These are phyloP conservation scores for Talaromyces amestolkiae DNA, from an alignment of 2,329 filamentous ascomycete genomes.

Conservation along the genomic window DNA sequence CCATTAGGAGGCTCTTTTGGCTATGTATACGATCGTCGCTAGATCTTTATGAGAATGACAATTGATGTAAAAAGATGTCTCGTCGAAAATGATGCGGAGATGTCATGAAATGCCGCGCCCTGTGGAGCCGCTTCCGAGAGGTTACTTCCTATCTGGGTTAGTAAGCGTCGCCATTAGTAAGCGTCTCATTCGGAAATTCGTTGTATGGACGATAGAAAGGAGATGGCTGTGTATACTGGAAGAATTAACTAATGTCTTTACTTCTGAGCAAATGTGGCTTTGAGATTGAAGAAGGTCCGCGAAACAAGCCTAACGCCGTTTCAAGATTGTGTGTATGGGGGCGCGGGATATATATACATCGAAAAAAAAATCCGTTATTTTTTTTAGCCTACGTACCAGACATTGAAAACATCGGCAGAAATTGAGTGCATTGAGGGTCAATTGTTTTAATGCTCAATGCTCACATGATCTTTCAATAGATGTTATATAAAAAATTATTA, in stretches of 20 bases:
- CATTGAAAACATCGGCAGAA: no score
- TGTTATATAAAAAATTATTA: no score
- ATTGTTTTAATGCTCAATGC: no score
- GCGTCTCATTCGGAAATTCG: not conserved
- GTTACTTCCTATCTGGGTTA: not conserved
- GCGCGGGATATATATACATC: not conserved
- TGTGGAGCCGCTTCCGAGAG: conserved; percentile 5
- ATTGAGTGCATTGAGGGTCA: no score
- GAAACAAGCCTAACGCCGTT: not conserved
- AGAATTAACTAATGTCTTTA: not conserved
- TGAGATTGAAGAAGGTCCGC: not conserved
- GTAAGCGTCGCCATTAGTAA: not conserved
- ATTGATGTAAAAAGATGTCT: conserved; percentile 23
- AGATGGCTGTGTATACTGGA: not conserved
- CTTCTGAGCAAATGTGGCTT: no score
- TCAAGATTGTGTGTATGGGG: not conserved
- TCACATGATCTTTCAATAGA: no score
- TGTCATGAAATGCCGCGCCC: conserved; percentile 8
- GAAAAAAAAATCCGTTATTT: no score
- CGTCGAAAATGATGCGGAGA: not conserved
- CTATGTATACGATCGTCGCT: not conserved
- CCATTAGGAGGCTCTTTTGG: not conserved
- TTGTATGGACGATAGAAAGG: not conserved
- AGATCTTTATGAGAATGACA: not conserved
- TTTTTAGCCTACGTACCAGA: no score